Base-by-base conservation (phyloP, 345 rosid species). In the Clarkia xantiana region DNA sequence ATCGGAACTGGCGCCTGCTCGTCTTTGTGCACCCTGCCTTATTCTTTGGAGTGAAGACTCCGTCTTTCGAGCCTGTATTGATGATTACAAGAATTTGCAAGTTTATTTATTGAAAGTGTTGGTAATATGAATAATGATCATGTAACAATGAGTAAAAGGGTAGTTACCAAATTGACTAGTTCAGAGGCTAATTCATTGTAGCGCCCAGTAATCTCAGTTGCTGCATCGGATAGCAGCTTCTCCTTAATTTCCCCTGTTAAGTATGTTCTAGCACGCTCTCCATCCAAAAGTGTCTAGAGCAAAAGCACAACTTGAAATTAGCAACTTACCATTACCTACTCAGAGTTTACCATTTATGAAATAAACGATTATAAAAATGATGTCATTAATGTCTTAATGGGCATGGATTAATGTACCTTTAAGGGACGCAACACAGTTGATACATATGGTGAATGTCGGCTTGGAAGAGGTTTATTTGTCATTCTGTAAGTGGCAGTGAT, bases 391-490 rank as follows among this genome's bases (percentile, higher is more conserved):
- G 36, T 29, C 36, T 29, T n/a, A n/a, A n/a, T n/a, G n/a, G n/a
- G n/a, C n/a, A n/a, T n/a, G n/a, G n/a, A 29, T 29, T 22, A 29
- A 3, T 29, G 36, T 73, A 83, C 96, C 94, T 80, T 84, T 51
- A 87, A 54, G 16, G 89, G 96, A 52, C 82, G 94, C 67, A 87
- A 57, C 42, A 87, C 63, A 14, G 84, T 84, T 6, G 82, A 65
- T 6, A 91, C 95, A 6, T 91, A 86, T 6, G 90, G 94, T 48
- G 99, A 87, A 71, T 87, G 95, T 61, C 87, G 72, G 36, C 71
- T 76, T 45, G 96, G 98, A 68, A 80, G 83, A 60, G 95, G 99
- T 59, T 91, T 91, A 62, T 78, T 84, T 18, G 94, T 75, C 95
- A 91, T 82, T 73, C 90, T 80, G 70, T 73, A 91, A 47, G 93